A percentile compares a stretch with the other conserved stretches of the same genome.
Evolutionary conservation across 768 basidiomycete genomes (phyloP).

Genomic region (Tricholoma matsutake): DNA sequence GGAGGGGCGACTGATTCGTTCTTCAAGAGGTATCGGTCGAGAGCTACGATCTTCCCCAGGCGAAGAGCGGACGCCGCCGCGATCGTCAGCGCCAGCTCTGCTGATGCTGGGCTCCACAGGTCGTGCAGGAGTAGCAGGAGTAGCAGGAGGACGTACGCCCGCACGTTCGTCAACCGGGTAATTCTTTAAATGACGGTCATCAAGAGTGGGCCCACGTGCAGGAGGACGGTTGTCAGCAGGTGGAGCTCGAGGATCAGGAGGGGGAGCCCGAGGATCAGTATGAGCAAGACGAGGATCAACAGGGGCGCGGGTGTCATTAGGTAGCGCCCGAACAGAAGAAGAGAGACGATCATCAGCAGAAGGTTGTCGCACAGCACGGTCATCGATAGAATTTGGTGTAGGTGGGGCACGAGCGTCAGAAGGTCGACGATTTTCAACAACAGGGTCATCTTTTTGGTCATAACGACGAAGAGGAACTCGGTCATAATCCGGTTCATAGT

Average conservation of each 20-base stretch:
- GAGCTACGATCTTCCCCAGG: constrained; percentile 17
- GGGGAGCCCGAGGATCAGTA: constrained; percentile 25
- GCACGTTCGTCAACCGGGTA: constrained; percentile 28
- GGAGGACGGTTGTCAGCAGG: constrained; percentile 23
- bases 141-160: constrained; percentile 7
- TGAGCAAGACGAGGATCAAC: constrained; percentile 26
- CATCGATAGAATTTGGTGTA: constrained; percentile 6
- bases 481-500: constrained; percentile 44
- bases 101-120: constrained; percentile 16
- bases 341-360: constrained; percentile 12
- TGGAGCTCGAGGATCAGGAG: constrained; percentile 18
- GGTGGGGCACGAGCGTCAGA: constrained; percentile 31
- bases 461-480: constrained; percentile 21
- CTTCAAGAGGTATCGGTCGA: constrained; percentile 31
- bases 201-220: constrained; percentile 19
- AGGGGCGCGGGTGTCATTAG: constrained; percentile 21
- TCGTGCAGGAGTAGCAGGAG: constrained; percentile 16
- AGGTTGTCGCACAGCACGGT: constrained; percentile 9
- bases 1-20: constrained; percentile 32
- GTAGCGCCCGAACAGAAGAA: constrained; percentile 13
- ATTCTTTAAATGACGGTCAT: constrained; percentile 31
- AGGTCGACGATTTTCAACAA: constrained; percentile 24
- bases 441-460: constrained; percentile 22
- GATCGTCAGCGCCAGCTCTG: constrained; percentile 10
- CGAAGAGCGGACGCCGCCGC: constrained; percentile 5